Evolutionary conservation across 2,329 filamentous ascomycete species (phyloP).

Genomic region (Tolypocladium ophioglossoides): DNA sequence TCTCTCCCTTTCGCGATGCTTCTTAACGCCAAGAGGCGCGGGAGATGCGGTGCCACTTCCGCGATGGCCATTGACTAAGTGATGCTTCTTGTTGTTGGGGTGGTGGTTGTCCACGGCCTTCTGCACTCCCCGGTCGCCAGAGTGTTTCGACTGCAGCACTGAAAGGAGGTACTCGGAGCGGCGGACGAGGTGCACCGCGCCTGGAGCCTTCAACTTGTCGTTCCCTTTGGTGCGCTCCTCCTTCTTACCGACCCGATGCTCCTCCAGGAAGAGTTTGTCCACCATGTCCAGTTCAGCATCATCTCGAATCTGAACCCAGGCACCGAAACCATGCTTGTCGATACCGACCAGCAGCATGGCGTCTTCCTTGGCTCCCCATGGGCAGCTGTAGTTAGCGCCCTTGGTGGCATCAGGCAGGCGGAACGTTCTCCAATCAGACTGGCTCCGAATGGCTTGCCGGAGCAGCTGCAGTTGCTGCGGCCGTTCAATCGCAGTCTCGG

Average conservation of each 20-base stretch:
- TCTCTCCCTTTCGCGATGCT: constrained; percentile 37
- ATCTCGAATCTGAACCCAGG: constrained; percentile 90
- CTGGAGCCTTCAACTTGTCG: constrained; percentile 78
- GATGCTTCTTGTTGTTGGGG: constrained; percentile 78
- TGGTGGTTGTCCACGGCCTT: constrained; percentile 85
- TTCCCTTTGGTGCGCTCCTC: constrained; percentile 75
- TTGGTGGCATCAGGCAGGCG: constrained; percentile 87
- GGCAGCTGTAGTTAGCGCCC: constrained; percentile 78
- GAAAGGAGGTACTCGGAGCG: constrained; percentile 91
- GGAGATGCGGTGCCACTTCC: constrained; percentile 62
- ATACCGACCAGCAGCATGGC: constrained; percentile 96
- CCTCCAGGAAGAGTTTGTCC: constrained; percentile 93
- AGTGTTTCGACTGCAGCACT: constrained; percentile 81
- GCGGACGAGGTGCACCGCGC: constrained; percentile 93
- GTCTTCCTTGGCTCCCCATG: constrained; percentile 89
- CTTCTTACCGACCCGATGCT: constrained; percentile 97
- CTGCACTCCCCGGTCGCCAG: constrained; percentile 63
- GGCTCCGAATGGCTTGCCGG: constrained; percentile 57
- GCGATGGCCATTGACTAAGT: constrained; percentile 47
- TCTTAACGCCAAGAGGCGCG: constrained; percentile 39
- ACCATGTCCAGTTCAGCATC: constrained; percentile 75
- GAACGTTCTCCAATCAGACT: constrained; percentile 66
- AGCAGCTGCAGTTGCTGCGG: constrained; percentile 82
- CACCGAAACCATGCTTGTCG: constrained; percentile 85
- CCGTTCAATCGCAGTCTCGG: constrained; percentile 86